Percentiles rank a stretch among this genome's conserved stretches.
Evolutionary conservation across 345 rosid species (phyloP).

Genomic region (Nasturtium officinale): DNA sequence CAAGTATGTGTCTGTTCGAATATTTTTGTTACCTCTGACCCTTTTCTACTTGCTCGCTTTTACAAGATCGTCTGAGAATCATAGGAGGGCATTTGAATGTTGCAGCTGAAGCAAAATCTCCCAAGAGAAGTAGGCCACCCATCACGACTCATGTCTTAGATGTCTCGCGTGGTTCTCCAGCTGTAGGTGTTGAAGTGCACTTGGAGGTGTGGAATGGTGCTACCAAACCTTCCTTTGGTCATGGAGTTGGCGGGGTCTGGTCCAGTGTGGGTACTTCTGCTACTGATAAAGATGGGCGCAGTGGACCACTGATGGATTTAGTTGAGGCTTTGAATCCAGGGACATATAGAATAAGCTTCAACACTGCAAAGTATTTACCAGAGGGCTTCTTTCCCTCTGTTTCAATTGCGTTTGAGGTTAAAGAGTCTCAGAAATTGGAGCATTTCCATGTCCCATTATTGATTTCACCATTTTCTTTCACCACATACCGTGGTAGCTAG

Average conservation of each 20-base stretch:
- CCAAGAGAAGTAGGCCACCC: conserved; percentile 71
- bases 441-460: conserved; percentile 95
- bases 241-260: conserved; percentile 54
- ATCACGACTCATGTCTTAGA: conserved; percentile 93
- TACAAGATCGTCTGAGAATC: conserved; percentile 71
- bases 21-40: conserved; percentile 5
- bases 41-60: conserved; percentile 38
- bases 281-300: conserved; percentile 81
- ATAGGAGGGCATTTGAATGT: conserved; percentile 72
- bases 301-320: conserved; percentile 73
- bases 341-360: conserved; percentile 77
- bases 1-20: background rate
- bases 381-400: conserved; percentile 83
- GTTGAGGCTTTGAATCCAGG: conserved; percentile 72
- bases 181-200: conserved; percentile 69
- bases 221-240: conserved; percentile 51
- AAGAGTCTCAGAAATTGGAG: conserved; percentile 67
- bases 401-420: conserved; percentile 69
- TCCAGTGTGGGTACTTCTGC: conserved; percentile 60
- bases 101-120: conserved; percentile 48
- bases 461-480: conserved; percentile 83
- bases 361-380: conserved; percentile 74
- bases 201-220: conserved; percentile 73
- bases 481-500: conserved; percentile 88
- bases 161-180: conserved; percentile 82